phyloP scores from a whole-genome alignment of 2,329 filamentous ascomycete genomes.

The Acrocalymma vagum region DNA sequence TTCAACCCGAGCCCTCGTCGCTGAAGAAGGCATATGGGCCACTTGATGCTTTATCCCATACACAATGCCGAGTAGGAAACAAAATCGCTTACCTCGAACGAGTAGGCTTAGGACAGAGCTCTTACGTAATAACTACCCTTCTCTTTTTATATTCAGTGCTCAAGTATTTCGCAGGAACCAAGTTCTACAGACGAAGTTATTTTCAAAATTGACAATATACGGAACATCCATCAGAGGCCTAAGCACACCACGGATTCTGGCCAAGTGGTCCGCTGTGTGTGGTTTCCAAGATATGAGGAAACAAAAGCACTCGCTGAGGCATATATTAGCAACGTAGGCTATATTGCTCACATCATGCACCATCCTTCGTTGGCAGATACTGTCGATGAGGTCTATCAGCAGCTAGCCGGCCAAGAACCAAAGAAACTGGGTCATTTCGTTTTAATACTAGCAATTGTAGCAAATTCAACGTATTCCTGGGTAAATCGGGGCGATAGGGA shows the following conservation, averaged over 20 bases:
- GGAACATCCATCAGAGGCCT: slow-evolving; percentile 9
- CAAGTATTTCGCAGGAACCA: neutral
- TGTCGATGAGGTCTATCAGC: slow-evolving; percentile 39
- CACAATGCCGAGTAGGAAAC: neutral
- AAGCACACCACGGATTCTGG: slow-evolving; percentile 1
- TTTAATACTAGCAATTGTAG: slow-evolving; percentile 42
- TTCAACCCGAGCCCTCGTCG: neutral
- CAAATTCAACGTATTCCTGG: slow-evolving; percentile 44
- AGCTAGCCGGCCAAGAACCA: slow-evolving; percentile 20
- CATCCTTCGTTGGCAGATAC: slow-evolving; percentile 32
- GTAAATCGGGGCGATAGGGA: no score
- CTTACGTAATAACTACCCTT: no score
- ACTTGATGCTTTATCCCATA: no score
- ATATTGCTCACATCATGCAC: slow-evolving; percentile 47
- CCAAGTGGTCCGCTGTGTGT: slow-evolving; percentile 28
- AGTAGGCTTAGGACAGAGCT: slow-evolving; percentile 3
- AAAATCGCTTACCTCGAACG: slow-evolving; percentile 6
- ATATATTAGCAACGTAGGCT: slow-evolving; percentile 41
- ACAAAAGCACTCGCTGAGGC: slow-evolving; percentile 41
- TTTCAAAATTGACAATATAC: slow-evolving; percentile 4
- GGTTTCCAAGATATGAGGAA: slow-evolving; percentile 46
- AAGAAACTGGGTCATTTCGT: slow-evolving; percentile 36
- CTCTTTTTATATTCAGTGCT: no score
- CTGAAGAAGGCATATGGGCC: no score
- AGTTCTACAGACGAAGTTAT: neutral